phyloP scores from a whole-genome alignment of 495 filamentous ascomycete genomes.

The Sordaria brevicollis region DNA sequence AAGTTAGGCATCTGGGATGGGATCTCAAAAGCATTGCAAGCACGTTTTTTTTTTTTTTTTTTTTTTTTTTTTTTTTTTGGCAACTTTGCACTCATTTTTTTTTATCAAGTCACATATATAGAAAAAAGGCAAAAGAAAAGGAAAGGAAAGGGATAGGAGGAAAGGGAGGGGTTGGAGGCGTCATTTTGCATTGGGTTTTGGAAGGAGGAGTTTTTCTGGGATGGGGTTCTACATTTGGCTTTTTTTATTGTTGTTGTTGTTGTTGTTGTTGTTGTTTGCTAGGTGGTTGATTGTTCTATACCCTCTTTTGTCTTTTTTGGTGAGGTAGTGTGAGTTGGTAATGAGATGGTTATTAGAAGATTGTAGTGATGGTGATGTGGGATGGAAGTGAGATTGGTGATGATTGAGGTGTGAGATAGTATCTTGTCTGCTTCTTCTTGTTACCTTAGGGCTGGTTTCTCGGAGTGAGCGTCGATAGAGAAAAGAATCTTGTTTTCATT shows the following conservation, averaged over 20 bases:
- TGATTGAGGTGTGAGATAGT: not conserved
- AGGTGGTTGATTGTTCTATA: not conserved
- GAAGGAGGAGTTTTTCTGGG: not conserved
- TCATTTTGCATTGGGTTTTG: not conserved
- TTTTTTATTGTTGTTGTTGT: not conserved
- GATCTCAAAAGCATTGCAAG: not conserved
- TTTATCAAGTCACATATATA: not conserved
- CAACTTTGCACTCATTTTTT: too few species aligned
- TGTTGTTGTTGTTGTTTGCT: not conserved
- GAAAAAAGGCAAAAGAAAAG: constrained; percentile 4
- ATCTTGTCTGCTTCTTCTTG: not conserved
- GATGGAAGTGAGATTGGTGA: not conserved
- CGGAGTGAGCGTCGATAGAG: not conserved
- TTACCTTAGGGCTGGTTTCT: not conserved
- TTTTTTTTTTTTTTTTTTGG: not conserved
- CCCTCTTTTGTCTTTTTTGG: not conserved
- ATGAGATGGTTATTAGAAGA: too few species aligned
- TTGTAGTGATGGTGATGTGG: not conserved
- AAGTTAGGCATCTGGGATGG: not conserved
- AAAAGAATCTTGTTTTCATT: not conserved
- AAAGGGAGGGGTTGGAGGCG: not conserved
- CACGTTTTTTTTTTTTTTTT: not conserved
- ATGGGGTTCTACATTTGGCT: not conserved
- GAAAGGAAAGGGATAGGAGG: not conserved
- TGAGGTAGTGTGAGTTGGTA: not conserved